These are phyloP conservation scores for Postia placenta DNA, from an alignment of 768 basidiomycete species.

Conservation along the genomic window DNA sequence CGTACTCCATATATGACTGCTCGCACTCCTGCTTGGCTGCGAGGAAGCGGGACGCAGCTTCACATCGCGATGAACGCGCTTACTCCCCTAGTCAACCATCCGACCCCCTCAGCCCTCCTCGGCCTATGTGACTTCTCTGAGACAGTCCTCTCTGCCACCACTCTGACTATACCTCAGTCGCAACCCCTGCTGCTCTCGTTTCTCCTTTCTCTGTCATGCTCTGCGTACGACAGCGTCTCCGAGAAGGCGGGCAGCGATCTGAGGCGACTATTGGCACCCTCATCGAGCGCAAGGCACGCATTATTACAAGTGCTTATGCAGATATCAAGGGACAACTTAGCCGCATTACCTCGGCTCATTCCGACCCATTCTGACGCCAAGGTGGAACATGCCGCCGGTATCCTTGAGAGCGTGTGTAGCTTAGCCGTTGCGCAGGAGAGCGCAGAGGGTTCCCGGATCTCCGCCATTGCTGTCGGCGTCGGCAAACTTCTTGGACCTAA, in stretches of 20 bases:
- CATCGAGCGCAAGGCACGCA: conserved; percentile 37
- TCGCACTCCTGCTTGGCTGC: conserved; percentile 74
- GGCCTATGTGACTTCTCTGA: conserved; percentile 54
- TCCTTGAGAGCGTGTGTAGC: conserved; percentile 67
- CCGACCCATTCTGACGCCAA: conserved; percentile 66
- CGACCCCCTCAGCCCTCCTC: conserved; percentile 56
- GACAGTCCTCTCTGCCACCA: conserved; percentile 45
- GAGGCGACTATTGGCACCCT: conserved; percentile 34
- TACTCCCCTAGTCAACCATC: conserved; percentile 64
- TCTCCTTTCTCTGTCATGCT: conserved; percentile 67
- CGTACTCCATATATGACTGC: conserved; percentile 37
- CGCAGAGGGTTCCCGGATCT: conserved; percentile 14
- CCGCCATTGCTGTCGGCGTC: conserved; percentile 45
- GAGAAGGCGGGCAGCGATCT: conserved; percentile 42
- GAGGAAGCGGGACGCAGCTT: conserved; percentile 75
- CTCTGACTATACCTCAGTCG: conserved; percentile 59
- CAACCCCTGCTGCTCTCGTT: conserved; percentile 66
- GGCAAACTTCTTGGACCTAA: conserved; percentile 69
- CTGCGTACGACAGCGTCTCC: conserved; percentile 48
- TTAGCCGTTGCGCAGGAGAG: conserved; percentile 27
- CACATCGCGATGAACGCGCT: conserved; percentile 78
- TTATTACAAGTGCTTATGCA: conserved; percentile 54
- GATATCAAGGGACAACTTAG: conserved; percentile 58
- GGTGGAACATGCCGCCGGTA: conserved; percentile 58
- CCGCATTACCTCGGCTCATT: conserved; percentile 67